Evolutionary conservation across 768 basidiomycete genomes (phyloP), one percentile per base, ranked within the genome.

Genomic region (Dioszegia hungarica): DNA sequence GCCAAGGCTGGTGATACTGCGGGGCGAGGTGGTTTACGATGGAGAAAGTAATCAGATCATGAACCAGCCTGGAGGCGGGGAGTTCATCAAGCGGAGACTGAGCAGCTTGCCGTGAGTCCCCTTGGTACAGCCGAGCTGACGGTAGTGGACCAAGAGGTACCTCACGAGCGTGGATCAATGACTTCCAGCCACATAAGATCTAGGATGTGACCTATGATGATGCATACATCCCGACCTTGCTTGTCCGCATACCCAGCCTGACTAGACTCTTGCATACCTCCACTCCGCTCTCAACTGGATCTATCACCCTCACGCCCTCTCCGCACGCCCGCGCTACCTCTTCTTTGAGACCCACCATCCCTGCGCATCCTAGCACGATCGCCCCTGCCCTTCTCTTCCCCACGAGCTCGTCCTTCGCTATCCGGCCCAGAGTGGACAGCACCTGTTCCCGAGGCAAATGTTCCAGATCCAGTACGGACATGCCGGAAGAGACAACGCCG

Each of bases 1-100:
- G 77, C 77, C 77, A 3, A 62, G 70, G 39, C 34, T 60, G 53
- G 64, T 66, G 6, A 10, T 63, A 1, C 46, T 66, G 36, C 48
- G 64, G 20, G 64, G 64, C 6, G 51, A 63, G 28, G 40, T 62
- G 1, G 61, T 59, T 14, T 66, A 66, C 48, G 61, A 63, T 34
- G 64, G 64, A 14, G 59, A 37, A 5, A 46, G 24, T 2, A 63
- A 66, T 37, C 40, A 47, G 19, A 58, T 66, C 27, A 5, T 60
- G 40, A 54, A 51, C 27, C 24, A 39, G 12, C 45, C 47, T 2
- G 64, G 64, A 22, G 41, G 49, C 17, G 64, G 64, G 2, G n/a
- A 57, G 36, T 66, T 57, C 40, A 54, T 66, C 40, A 66, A 66
- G 50, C 43, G 64, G 44, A 56, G 58, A 11, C 46, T 66, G 6